These are phyloP conservation scores for Larix kaempferi DNA, from an alignment of 75 land plant species.

Conservation along the genomic window DNA sequence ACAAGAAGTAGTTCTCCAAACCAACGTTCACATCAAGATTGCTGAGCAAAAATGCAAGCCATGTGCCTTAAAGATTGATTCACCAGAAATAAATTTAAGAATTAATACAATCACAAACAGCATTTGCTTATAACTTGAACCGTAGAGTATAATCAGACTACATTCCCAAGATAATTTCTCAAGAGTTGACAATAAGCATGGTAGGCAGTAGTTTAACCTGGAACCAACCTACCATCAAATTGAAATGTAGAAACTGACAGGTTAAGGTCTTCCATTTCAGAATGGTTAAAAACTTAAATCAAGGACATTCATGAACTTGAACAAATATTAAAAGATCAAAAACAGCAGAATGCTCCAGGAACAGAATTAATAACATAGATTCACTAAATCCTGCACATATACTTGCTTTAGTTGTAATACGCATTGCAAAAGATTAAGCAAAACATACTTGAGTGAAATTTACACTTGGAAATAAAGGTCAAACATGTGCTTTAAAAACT, in stretches of 20 bases:
- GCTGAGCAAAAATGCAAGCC: background rate
- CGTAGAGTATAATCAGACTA: background rate
- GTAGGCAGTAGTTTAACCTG: too few relatives aligned
- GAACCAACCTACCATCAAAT: background rate
- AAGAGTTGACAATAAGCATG: too few relatives aligned
- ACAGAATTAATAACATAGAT: too few relatives aligned
- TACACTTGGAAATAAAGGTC: too few relatives aligned
- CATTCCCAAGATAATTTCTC: background rate
- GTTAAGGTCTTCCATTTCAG: background rate
- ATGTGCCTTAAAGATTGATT: background rate
- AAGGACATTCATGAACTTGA: background rate
- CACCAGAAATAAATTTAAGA: background rate
- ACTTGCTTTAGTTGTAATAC: too few relatives aligned
- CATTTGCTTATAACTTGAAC: background rate
- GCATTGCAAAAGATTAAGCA: too few relatives aligned
- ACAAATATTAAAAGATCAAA: background rate
- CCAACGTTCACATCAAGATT: background rate
- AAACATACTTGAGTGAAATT: too few relatives aligned
- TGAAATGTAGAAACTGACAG: background rate
- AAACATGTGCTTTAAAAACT: background rate
- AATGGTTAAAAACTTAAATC: background rate
- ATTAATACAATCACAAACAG: background rate
- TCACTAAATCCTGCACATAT: too few relatives aligned
- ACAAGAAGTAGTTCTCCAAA: background rate
- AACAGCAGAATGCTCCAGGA: background rate